These are phyloP conservation scores for Prinsepia uniflora DNA, from an alignment of 306 rosid species.

Conservation along the genomic window DNA sequence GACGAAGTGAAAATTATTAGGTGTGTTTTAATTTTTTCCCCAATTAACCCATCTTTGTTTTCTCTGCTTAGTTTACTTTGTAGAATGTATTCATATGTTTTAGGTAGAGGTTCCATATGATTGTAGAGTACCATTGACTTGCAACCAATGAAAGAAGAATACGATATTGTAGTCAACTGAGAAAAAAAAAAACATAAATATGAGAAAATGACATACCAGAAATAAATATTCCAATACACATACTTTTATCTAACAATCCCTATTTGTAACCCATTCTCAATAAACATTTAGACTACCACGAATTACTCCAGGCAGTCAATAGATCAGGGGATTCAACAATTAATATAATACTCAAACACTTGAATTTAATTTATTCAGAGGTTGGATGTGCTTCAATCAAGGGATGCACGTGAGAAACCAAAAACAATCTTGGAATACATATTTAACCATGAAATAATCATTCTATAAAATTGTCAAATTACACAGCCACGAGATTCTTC, in stretches of 20 bases:
- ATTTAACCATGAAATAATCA: neutral
- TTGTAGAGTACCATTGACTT: neutral
- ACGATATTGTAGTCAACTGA: neutral
- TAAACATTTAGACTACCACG: neutral
- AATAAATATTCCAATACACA: neutral
- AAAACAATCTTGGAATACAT: neutral
- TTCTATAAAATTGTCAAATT: neutral
- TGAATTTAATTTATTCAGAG: neutral
- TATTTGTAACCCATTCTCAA: neutral
- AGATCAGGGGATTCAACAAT: conserved; percentile 4
- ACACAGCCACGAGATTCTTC: conserved; percentile 15
- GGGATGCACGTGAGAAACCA: conserved; percentile 13
- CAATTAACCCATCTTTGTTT: neutral
- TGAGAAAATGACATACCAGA: neutral
- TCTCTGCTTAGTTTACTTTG: neutral
- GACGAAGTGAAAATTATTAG: conserved; percentile 1
- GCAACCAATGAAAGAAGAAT: neutral
- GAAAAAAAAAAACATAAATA: neutral
- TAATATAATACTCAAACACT: conserved; percentile 19
- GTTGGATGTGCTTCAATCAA: neutral
- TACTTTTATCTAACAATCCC: neutral
- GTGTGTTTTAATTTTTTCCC: neutral
- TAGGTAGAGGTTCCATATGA: neutral
- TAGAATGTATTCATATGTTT: neutral
- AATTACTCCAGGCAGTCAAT: neutral